Conservation (phyloP, 2,329 filamentous ascomycete species). For the Capronia epimyces region DNA sequence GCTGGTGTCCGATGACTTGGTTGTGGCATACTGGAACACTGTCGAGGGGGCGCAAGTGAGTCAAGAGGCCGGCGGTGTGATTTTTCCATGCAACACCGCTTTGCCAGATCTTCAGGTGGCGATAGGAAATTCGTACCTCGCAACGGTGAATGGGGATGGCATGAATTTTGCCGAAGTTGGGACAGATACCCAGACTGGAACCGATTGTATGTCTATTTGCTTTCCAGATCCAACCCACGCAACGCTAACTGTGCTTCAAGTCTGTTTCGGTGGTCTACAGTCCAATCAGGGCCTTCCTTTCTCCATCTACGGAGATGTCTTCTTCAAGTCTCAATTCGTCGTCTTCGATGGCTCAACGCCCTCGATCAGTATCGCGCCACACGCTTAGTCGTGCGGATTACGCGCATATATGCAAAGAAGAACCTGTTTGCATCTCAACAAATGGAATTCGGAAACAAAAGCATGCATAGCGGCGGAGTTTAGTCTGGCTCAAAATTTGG, state of each 20-base stretch:
- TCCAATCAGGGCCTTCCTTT: slow-evolving; percentile 53
- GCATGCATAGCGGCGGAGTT: slow-evolving; percentile 1
- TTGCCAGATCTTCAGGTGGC: slow-evolving; percentile 54
- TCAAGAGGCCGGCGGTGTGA: slow-evolving; percentile 44
- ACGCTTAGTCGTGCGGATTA: slow-evolving; percentile 18
- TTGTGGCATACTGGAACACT: slow-evolving; percentile 54
- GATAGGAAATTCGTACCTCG: slow-evolving; percentile 46
- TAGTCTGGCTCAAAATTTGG: neutral
- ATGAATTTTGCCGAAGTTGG: slow-evolving; percentile 53
- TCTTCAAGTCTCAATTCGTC: slow-evolving; percentile 57
- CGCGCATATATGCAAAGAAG: neutral
- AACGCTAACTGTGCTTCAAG: slow-evolving; percentile 27
- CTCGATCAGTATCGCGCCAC: slow-evolving; percentile 49
- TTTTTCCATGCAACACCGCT: slow-evolving; percentile 53
- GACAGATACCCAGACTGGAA: slow-evolving; percentile 39
- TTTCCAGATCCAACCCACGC: neutral
- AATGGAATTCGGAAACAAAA: no score
- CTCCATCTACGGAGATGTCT: slow-evolving; percentile 56
- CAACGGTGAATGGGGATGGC: slow-evolving; percentile 51
- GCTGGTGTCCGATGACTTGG: slow-evolving; percentile 54
- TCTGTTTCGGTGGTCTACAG: slow-evolving; percentile 57
- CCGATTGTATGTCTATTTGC: slow-evolving; percentile 35
- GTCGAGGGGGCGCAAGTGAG: slow-evolving; percentile 50
- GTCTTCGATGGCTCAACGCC: slow-evolving; percentile 54
- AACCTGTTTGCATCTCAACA: neutral